Evolutionary conservation across 2,329 filamentous ascomycete species (phyloP), one percentile per base, ranked within the genome.

Genomic region (Exophiala sp.): DNA sequence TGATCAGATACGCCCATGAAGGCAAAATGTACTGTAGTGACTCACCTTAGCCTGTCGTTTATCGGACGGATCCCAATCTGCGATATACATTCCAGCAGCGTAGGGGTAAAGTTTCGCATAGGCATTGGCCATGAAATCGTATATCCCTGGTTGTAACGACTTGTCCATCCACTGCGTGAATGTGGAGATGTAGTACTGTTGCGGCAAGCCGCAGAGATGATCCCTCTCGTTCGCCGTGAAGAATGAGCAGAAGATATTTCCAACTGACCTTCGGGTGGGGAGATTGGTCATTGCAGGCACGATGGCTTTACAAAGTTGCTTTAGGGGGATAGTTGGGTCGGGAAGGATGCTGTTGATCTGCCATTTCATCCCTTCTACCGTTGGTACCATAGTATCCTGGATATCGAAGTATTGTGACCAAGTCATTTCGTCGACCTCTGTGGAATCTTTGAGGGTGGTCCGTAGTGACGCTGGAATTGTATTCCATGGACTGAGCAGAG

Each of bases 41-140:
- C 42, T 45, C 29, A 45, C 42, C 20, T 45, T 20, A 24, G 42
- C 42, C 12, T 36, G 36, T 18, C 29, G 44, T 24, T 41, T 21
- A 50, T 50, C 29, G 16, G 11, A 24, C 42, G 29, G 36, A 33
- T 50, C 47, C 11, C 14, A 42, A 40, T 50, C 47, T 6, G 47
- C 39, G 34, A 50, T 50, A 14, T 50, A 50, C 47, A 41, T 40
- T 4, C 47, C 47, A 41, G 16, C 39, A 11, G 34, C 47, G 12
- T 16, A 14, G 14, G 42, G 29, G 10, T n/a, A 45, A 45, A 32
- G 7, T 2, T 21, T 24, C 14, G 20, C 11, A 32, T 45, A 45
- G 16, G 20, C 9, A 32, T 45, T n/a, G 3, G 20, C 20, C 42
- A 45, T 45, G 20, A 5, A n/a, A 14, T 45, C 20, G 42, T 45